Evolutionary conservation across 345 rosid species (phyloP).

Genomic region (Noccaea bulbosa): DNA sequence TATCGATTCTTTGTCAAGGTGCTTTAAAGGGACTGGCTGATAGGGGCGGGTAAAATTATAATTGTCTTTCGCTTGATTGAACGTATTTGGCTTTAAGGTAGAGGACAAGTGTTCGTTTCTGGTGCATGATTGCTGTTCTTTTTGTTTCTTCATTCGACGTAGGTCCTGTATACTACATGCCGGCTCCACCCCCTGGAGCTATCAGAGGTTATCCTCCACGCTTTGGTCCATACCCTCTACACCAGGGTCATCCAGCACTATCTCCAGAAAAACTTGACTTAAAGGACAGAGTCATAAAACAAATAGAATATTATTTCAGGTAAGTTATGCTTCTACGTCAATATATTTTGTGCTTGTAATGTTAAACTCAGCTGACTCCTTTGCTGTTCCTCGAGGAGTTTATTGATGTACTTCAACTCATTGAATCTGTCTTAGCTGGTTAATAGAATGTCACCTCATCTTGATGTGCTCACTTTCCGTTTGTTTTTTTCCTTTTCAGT

Average conservation of each 20-base stretch:
- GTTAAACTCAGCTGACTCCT: background rate
- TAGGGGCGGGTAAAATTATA: background rate
- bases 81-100: slow-evolving; percentile 3
- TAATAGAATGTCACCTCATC: slow-evolving; percentile 1
- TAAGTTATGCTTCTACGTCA: slow-evolving; percentile 37
- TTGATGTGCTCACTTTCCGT: background rate
- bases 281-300: slow-evolving; percentile 62
- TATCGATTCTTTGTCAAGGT: slow-evolving; percentile 29
- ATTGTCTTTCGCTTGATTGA: slow-evolving; percentile 2
- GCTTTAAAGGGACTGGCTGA: slow-evolving; percentile 3
- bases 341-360: background rate
- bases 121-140: slow-evolving; percentile 9
- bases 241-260: slow-evolving; percentile 52
- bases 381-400: background rate
- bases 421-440: slow-evolving; percentile 9
- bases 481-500: slow-evolving; percentile 52
- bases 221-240: slow-evolving; percentile 61
- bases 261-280: slow-evolving; percentile 58
- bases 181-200: slow-evolving; percentile 69
- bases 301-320: slow-evolving; percentile 98
- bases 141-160: slow-evolving; percentile 33
- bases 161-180: slow-evolving; percentile 76
- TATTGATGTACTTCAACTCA: slow-evolving; percentile 12
- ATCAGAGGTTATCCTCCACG: slow-evolving; percentile 75
- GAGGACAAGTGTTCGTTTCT: background rate